Base-by-base conservation (phyloP, 768 basidiomycete species). In the Hydnomerulius pinastri region DNA sequence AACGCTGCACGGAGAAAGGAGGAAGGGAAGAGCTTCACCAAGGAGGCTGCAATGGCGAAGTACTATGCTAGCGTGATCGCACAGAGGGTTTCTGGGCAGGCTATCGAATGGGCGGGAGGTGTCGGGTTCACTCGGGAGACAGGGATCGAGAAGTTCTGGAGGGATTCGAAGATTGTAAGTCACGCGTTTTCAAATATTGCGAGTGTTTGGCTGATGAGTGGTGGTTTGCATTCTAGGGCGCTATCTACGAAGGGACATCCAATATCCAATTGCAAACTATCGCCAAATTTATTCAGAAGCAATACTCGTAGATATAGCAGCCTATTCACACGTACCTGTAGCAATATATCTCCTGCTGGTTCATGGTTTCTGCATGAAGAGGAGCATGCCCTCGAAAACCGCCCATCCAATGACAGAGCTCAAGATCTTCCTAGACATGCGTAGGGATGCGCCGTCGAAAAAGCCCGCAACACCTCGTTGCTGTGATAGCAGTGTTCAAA, bases 41-140 rank as follows among this genome's bases (percentile, higher is more conserved):
- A 90, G 71, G 91, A 98, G 71, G 96, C 97, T 10, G 97, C 97
- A 2, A 97, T 98, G 91, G 97, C 97, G 43, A 99, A 99, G 71
- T 95, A 90, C 63, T 92, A 85, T 78, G 80, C 87, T 20, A 92
- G 92, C 52, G 80, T 88, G 18, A 83, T 99, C 6, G 97, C 97
- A 12, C 90, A 96, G 71, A 77, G 79, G 36, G 94, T 97, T 2
- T 80, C 87, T 9, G 93, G 96, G 6, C 72, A 78, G 36, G 96
- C 96, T 15, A 98, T 98, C 56, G 96, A 98, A 69, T 98, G 95
- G 96, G 85, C 87, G 1, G 97, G 94, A 35, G 95, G 94, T 1
- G 79, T 92, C 42, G 96, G 93, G 0, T 95, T 90, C 71, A 96
- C 93, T 46, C 73, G 93, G 45, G 94, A 98, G 73, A 90, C 91